These are phyloP conservation scores for Spergularia bocconei DNA, from an alignment of 148 eudicot genomes.

Conservation along the genomic window DNA sequence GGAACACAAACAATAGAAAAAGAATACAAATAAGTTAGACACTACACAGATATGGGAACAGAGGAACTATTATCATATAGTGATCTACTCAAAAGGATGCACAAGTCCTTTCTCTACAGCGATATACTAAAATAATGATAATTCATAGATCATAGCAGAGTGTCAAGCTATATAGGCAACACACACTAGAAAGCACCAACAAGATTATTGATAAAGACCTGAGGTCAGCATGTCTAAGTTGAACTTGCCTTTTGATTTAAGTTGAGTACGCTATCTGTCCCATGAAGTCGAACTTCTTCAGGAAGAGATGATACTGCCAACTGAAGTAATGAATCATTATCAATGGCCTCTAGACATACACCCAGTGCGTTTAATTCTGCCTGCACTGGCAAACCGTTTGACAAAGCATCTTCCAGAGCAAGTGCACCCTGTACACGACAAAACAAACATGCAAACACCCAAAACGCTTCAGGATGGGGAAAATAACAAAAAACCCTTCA, in stretches of 20 bases:
- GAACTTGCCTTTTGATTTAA: slow-evolving; percentile 68
- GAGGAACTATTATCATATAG: neutral
- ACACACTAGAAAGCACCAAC: slow-evolving; percentile 3
- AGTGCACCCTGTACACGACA: slow-evolving; percentile 66
- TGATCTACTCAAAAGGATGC: neutral
- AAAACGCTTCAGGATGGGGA: neutral
- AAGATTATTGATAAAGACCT: neutral
- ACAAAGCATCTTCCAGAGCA: slow-evolving; percentile 86
- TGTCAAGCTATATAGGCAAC: slow-evolving; percentile 3
- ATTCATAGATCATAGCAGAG: neutral
- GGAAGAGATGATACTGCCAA: slow-evolving; percentile 84
- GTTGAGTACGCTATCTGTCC: slow-evolving; percentile 64
- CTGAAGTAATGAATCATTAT: slow-evolving; percentile 69
- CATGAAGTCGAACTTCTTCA: slow-evolving; percentile 67
- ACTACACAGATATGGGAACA: neutral
- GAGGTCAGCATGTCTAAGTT: neutral
- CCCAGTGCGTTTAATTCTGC: slow-evolving; percentile 64
- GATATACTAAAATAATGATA: too few species aligned
- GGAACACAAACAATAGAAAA: neutral
- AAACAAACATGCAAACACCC: neutral
- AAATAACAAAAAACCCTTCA: neutral
- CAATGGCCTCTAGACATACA: slow-evolving; percentile 49
- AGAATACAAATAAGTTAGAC: too few species aligned
- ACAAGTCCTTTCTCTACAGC: too few species aligned
- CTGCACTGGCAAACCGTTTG: slow-evolving; percentile 84